Percentiles rank a stretch among this genome's conserved stretches.
Conservation (phyloP, 2,329 filamentous ascomycete species). For the Chaetomium olivaceum region DNA sequence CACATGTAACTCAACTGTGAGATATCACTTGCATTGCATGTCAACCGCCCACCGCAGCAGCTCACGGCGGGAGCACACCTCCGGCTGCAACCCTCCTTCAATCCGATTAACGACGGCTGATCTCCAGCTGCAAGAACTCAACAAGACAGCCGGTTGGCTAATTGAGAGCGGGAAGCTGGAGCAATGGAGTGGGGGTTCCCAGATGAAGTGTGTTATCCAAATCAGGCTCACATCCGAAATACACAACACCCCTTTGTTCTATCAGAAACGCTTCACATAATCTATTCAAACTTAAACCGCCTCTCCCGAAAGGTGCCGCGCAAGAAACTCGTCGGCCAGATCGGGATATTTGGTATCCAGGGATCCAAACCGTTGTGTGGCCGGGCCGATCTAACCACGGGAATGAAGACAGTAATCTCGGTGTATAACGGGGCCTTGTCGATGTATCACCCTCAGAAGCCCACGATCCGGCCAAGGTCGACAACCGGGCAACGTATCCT, state of each 20-base stretch:
- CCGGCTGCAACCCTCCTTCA: not conserved
- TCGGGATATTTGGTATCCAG: conserved; percentile 38
- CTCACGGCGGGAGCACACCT: not conserved
- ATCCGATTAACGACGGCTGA: not conserved
- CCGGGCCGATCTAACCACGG: conserved; percentile 34
- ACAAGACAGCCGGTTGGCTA: not conserved
- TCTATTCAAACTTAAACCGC: conserved; percentile 1
- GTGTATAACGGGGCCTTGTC: conserved; percentile 2
- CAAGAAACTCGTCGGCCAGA: conserved; percentile 20
- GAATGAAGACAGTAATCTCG: not conserved
- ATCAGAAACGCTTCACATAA: not conserved
- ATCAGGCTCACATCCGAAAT: not conserved
- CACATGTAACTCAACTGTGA: not conserved
- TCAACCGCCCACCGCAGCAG: not conserved
- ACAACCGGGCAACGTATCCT: conserved; percentile 50
- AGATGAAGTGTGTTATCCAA: not conserved
- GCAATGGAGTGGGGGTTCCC: not conserved
- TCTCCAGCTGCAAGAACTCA: not conserved
- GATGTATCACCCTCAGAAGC: conserved; percentile 41
- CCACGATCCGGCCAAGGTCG: conserved; percentile 53
- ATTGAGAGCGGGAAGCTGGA: not conserved
- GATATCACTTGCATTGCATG: not conserved
- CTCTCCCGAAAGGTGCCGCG: not conserved
- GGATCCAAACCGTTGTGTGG: conserved; percentile 39
- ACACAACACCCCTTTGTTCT: not conserved